A percentile compares a stretch with the other conserved stretches of the same genome.
These are phyloP conservation scores for Entomortierella parvispora DNA, from an alignment of 192 early-diverging fungal species.

Conservation along the genomic window DNA sequence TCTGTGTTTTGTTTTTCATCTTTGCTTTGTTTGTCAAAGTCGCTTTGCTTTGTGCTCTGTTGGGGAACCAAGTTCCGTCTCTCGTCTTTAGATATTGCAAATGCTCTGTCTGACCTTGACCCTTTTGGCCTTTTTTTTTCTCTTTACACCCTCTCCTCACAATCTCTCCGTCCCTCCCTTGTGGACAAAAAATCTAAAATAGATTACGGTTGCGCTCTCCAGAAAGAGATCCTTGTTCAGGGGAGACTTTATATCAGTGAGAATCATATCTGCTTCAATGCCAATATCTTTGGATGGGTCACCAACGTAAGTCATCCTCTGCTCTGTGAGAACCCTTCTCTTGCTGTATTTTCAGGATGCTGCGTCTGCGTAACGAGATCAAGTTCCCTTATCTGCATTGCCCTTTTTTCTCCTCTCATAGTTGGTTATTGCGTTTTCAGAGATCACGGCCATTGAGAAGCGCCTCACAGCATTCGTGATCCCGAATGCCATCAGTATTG, in stretches of 20 bases:
- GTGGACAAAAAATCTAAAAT: conserved; percentile 27
- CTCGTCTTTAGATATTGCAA: too few relatives aligned
- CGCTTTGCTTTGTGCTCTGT: too few relatives aligned
- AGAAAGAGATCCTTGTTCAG: conserved; percentile 90
- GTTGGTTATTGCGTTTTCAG: conserved; percentile 79
- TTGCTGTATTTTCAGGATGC: too few relatives aligned
- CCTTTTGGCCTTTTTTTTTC: too few relatives aligned
- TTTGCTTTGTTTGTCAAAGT: too few relatives aligned
- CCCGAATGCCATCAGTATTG: conserved; percentile 86
- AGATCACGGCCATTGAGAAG: conserved; percentile 89
- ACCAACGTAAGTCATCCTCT: conserved; percentile 64
- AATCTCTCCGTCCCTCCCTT: not conserved
- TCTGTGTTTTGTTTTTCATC: too few relatives aligned
- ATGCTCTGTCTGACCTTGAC: too few relatives aligned
- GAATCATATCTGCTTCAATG: conserved; percentile 84
- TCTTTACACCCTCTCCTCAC: too few relatives aligned
- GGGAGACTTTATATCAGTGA: conserved; percentile 88
- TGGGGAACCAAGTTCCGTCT: too few relatives aligned
- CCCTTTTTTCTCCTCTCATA: conserved; percentile 12
- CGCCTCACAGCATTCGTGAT: conserved; percentile 84
- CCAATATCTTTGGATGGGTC: conserved; percentile 92
- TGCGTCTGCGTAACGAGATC: not conserved
- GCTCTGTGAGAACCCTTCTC: too few relatives aligned
- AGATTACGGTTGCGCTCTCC: conserved; percentile 88
- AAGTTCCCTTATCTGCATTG: not conserved